A percentile compares a stretch with the other conserved stretches of the same genome.
These are phyloP conservation scores for Ilex asprella DNA, from an alignment of 257 asterid genomes.

Conservation along the genomic window DNA sequence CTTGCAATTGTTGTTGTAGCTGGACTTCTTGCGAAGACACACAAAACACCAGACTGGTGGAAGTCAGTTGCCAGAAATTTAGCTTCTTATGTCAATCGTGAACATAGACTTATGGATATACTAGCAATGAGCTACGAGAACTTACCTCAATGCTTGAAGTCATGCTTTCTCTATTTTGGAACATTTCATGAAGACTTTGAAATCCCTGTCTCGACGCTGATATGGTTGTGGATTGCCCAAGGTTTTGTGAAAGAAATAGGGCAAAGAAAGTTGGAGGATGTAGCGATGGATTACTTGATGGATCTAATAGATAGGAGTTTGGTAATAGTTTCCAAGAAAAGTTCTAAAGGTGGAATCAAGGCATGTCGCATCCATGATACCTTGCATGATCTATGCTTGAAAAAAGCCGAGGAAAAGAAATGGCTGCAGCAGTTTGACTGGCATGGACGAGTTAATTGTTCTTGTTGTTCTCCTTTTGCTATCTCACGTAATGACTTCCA, in stretches of 20 bases:
- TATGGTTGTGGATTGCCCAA: conserved; percentile 4
- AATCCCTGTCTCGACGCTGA: background rate
- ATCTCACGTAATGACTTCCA: background rate
- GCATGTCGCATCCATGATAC: conserved; percentile 3
- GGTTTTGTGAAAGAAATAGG: background rate
- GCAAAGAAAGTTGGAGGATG: background rate
- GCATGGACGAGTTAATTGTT: background rate
- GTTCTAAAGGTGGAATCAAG: background rate
- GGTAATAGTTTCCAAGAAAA: background rate
- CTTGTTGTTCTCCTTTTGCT: background rate
- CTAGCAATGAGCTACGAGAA: background rate
- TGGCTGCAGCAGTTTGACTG: background rate
- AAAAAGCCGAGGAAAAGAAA: conserved; percentile 2
- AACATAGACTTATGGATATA: background rate
- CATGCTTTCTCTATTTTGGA: conserved; percentile 5
- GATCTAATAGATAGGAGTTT: conserved; percentile 3
- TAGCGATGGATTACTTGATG: conserved; percentile 2
- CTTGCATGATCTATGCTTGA: conserved; percentile 2
- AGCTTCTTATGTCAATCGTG: background rate
- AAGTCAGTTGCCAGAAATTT: background rate
- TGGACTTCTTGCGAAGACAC: background rate
- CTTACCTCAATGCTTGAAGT: background rate
- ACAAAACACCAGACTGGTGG: background rate
- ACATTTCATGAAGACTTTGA: background rate
- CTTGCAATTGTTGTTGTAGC: background rate